Conservation (phyloP, 192 early-diverging fungal genomes). For the Geranomyces michiganensis region DNA sequence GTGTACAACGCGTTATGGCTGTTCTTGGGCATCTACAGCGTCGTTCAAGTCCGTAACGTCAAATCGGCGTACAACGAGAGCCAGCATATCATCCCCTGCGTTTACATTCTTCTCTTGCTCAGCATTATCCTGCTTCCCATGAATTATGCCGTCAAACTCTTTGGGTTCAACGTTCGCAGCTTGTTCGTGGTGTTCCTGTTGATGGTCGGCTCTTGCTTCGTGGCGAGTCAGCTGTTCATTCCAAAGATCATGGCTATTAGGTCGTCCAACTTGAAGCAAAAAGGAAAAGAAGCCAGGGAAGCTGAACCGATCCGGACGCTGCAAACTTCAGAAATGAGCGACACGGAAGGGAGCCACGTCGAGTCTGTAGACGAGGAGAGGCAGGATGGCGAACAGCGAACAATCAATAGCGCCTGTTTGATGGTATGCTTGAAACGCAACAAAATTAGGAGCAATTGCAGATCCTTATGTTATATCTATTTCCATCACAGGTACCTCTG, state of each 20-base stretch:
- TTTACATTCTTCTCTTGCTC: conserved; percentile 15
- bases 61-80: conserved; percentile 24
- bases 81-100: conserved; percentile 18
- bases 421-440: conserved; percentile 1
- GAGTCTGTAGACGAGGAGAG: neutral
- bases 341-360: neutral
- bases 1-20: conserved; percentile 17
- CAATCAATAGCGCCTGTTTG: neutral
- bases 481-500: conserved; percentile 7
- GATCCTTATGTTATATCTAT: neutral
- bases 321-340: too few relatives aligned
- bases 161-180: conserved; percentile 16
- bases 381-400: conserved; percentile 9
- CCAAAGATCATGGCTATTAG: conserved; percentile 13
- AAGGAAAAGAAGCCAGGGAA: neutral
- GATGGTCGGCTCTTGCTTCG: conserved; percentile 12
- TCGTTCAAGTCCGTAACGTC: conserved; percentile 19
- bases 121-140: conserved; percentile 14
- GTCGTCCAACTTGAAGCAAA: neutral
- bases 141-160: conserved; percentile 20
- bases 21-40: conserved; percentile 12
- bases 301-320: too few relatives aligned
- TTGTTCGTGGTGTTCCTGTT: conserved; percentile 20
- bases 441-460: too few relatives aligned
- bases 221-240: conserved; percentile 6